phyloP scores from a whole-genome alignment of 306 rosid genomes.

The Crataegus laevigata region DNA sequence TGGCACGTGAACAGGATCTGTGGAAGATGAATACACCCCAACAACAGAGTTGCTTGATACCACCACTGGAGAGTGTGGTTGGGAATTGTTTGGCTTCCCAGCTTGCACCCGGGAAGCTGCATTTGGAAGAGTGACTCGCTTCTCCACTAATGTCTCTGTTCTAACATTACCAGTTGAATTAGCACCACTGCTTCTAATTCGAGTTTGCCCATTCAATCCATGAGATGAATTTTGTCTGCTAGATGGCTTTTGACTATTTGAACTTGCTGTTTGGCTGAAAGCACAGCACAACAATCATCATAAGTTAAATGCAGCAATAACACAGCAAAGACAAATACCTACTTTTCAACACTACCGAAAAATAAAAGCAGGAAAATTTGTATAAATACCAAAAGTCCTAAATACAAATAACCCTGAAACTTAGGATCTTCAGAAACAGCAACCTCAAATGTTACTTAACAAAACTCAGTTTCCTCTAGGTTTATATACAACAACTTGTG shows the following conservation, averaged over 20 bases:
- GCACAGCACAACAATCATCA: slow-evolving; percentile 9
- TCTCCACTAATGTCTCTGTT: slow-evolving; percentile 44
- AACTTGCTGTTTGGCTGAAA: slow-evolving; percentile 45
- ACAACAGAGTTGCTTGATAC: slow-evolving; percentile 64
- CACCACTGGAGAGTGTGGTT: slow-evolving; percentile 35
- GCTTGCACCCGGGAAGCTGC: slow-evolving; percentile 37
- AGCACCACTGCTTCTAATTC: slow-evolving; percentile 30
- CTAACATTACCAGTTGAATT: slow-evolving; percentile 25
- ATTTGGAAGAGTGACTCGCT: slow-evolving; percentile 31
- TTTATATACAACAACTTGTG: not conserved
- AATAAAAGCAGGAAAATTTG: not conserved
- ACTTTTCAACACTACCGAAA: not conserved
- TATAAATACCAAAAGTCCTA: not conserved
- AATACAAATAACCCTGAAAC: not conserved
- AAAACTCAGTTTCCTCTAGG: not conserved
- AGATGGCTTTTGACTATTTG: slow-evolving; percentile 43
- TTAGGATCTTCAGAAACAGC: not conserved
- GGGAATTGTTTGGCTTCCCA: slow-evolving; percentile 41
- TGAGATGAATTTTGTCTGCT: slow-evolving; percentile 46
- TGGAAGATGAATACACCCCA: slow-evolving; percentile 89
- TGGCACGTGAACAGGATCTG: slow-evolving; percentile 98
- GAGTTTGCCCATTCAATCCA: slow-evolving; percentile 38
- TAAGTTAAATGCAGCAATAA: not conserved
- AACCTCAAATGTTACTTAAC: not conserved
- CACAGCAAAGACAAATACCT: not conserved